Evolutionary conservation across 2,329 filamentous ascomycete genomes (phyloP).

Genomic region (Aspergillus luchuensis): DNA sequence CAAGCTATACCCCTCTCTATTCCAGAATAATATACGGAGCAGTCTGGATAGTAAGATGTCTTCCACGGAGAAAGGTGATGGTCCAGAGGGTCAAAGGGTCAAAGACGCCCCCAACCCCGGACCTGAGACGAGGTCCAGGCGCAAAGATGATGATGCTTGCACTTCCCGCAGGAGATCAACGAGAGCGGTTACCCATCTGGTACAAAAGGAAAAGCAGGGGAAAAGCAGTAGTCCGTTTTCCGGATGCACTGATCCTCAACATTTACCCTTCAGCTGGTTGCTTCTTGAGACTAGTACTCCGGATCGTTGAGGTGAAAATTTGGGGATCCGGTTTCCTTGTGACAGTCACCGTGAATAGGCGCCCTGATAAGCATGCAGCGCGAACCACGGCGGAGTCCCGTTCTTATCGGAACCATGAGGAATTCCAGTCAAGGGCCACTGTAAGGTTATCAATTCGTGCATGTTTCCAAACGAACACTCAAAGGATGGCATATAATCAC

Average conservation of each 20-base stretch:
- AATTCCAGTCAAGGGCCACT: not conserved
- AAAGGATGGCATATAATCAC: too few species aligned
- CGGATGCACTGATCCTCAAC: not conserved
- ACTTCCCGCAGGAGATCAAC: slow-evolving; percentile 11
- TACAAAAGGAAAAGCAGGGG: not conserved
- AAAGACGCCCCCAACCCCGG: slow-evolving; percentile 5
- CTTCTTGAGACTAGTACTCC: too few species aligned
- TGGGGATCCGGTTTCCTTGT: not conserved
- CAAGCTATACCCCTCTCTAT: not conserved
- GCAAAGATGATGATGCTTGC: slow-evolving; percentile 10
- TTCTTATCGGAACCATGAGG: not conserved
- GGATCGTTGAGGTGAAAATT: not conserved
- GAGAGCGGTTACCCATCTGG: slow-evolving; percentile 5
- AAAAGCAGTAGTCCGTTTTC: not conserved
- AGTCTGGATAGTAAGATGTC: not conserved
- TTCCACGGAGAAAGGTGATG: not conserved
- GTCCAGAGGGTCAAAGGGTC: not conserved
- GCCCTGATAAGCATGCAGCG: not conserved
- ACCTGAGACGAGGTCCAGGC: slow-evolving; percentile 13
- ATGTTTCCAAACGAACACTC: too few species aligned
- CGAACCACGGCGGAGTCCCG: not conserved
- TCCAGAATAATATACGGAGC: not conserved
- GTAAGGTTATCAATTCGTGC: too few species aligned
- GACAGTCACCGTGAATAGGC: not conserved
- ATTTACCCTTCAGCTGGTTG: not conserved